These are phyloP conservation scores for Coprinopsis sp. DNA, from an alignment of 768 basidiomycete genomes.

Conservation along the genomic window DNA sequence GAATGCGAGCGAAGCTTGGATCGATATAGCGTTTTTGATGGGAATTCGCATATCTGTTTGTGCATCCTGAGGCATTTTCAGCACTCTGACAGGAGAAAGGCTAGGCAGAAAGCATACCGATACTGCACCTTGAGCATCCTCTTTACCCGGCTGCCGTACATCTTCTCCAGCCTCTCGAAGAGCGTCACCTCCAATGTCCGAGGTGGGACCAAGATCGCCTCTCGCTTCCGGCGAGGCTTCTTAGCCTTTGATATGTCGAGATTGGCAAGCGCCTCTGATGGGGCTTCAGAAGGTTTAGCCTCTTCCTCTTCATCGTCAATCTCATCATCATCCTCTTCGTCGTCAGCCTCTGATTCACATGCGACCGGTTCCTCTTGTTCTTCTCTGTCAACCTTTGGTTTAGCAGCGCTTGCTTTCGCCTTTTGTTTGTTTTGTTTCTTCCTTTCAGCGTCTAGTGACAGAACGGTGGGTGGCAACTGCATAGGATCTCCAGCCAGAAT, in stretches of 20 bases:
- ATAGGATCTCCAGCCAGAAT: slow-evolving; percentile 93
- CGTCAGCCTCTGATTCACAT: too few relatives aligned
- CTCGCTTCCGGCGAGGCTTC: slow-evolving; percentile 8
- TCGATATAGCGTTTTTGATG: slow-evolving; percentile 76
- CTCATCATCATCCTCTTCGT: slow-evolving; percentile 10
- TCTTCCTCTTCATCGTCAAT: slow-evolving; percentile 4
- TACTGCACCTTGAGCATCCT: slow-evolving; percentile 89
- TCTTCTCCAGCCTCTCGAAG: slow-evolving; percentile 85
- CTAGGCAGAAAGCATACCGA: slow-evolving; percentile 41
- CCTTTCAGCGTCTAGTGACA: slow-evolving; percentile 51
- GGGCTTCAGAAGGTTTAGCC: background rate
- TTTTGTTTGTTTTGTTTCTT: slow-evolving; percentile 17
- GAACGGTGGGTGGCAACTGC: slow-evolving; percentile 91
- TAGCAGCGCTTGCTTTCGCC: background rate
- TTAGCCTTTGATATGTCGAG: slow-evolving; percentile 10
- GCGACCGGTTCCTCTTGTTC: background rate
- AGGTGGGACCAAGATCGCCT: slow-evolving; percentile 46
- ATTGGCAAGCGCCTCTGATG: background rate
- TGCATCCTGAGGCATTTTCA: slow-evolving; percentile 66
- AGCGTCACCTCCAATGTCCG: slow-evolving; percentile 81
- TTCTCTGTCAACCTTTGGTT: background rate
- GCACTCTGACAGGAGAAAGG: background rate
- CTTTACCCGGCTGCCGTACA: slow-evolving; percentile 83
- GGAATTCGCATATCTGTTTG: slow-evolving; percentile 76
- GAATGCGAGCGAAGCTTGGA: slow-evolving; percentile 64